A percentile compares a stretch with the other conserved stretches of the same genome.
Conservation (phyloP, 352 stramenopile species). For the Pythium rhizo-oryzae region DNA sequence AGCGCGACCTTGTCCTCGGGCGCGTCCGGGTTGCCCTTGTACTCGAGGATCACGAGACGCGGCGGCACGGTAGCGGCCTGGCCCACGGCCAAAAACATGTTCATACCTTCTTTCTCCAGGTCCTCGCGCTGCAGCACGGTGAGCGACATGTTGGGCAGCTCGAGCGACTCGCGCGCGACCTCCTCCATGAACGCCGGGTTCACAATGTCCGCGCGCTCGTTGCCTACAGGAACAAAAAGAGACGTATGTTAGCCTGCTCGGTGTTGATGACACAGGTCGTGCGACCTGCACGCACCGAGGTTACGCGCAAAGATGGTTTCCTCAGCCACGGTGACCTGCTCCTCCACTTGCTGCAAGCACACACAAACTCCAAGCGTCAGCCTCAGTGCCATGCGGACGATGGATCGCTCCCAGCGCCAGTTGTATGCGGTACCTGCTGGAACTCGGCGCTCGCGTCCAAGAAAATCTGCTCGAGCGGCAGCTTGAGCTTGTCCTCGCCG, state of each 20-base stretch:
- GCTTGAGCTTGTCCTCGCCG: conserved; percentile 65
- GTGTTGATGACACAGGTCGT: not conserved
- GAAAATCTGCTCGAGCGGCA: conserved; percentile 70
- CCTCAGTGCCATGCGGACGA: too few species aligned
- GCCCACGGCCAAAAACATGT: conserved; percentile 86
- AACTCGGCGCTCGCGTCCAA: conserved; percentile 58
- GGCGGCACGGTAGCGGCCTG: conserved; percentile 71
- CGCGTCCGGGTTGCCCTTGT: conserved; percentile 65
- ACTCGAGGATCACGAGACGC: conserved; percentile 86
- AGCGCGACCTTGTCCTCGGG: conserved; percentile 73
- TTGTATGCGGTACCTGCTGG: conserved; percentile 39
- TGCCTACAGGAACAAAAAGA: conserved; percentile 35
- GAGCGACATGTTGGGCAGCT: conserved; percentile 81
- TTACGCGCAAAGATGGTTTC: conserved; percentile 88
- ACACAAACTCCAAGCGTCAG: too few species aligned
- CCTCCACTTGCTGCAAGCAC: conserved; percentile 45
- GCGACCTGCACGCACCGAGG: conserved; percentile 41
- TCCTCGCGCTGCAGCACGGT: conserved; percentile 80
- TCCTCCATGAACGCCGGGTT: conserved; percentile 84
- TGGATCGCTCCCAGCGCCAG: too few species aligned
- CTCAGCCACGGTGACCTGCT: conserved; percentile 70
- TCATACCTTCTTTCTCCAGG: conserved; percentile 76
- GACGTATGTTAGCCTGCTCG: not conserved
- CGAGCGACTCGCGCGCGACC: conserved; percentile 58
- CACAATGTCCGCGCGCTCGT: conserved; percentile 79